phyloP scores from a whole-genome alignment of 2,329 filamentous ascomycete species.

The Canariomyces notabilis region DNA sequence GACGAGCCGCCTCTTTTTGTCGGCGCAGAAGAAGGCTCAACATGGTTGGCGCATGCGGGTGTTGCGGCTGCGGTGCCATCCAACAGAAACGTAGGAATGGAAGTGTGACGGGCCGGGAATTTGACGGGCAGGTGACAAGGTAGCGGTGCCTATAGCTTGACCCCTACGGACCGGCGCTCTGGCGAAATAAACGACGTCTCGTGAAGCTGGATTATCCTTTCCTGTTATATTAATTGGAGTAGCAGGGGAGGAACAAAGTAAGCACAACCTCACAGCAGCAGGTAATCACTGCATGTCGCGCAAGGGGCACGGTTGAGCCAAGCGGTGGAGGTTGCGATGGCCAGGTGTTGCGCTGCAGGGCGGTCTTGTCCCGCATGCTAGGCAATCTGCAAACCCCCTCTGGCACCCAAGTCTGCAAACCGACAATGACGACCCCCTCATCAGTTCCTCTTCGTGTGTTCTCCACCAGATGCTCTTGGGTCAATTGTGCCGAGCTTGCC shows the following conservation, averaged over 20 bases:
- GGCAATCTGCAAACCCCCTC: background rate
- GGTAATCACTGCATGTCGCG: conserved; percentile 9
- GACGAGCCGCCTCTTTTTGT: background rate
- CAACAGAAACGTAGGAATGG: background rate
- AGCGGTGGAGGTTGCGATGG: conserved; percentile 13
- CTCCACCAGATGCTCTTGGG: background rate
- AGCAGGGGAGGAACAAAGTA: background rate
- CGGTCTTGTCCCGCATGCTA: conserved; percentile 1
- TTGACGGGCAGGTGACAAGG: background rate
- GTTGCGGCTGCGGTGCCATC: background rate
- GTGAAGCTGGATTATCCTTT: too few relatives aligned
- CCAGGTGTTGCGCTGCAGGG: conserved; percentile 3
- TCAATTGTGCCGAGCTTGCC: background rate
- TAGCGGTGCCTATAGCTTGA: background rate
- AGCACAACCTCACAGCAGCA: conserved; percentile 8
- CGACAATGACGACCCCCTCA: background rate
- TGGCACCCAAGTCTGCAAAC: background rate
- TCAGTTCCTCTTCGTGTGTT: background rate
- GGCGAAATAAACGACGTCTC: background rate
- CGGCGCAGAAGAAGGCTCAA: background rate
- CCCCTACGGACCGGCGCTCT: background rate
- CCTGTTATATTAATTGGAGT: background rate
- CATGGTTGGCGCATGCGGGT: background rate
- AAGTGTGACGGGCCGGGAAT: background rate
- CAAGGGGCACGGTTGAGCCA: conserved; percentile 13